Base-by-base conservation (phyloP, 345 rosid genomes). In the Geranium brycei region DNA sequence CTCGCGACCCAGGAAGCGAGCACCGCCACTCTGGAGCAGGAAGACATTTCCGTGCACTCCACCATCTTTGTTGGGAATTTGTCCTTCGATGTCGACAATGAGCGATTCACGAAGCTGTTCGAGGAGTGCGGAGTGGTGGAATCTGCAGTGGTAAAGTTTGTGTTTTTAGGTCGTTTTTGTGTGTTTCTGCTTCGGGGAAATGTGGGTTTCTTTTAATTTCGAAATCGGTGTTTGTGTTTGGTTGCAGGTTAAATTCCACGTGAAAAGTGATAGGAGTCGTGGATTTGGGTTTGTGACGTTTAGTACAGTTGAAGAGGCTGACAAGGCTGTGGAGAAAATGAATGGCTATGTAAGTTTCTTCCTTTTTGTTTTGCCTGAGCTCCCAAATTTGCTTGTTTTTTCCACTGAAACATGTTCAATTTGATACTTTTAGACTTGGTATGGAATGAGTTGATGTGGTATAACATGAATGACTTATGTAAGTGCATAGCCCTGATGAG, bases 251-350 rank as follows among this genome's bases (percentile, higher is more conserved):
- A 83, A 89, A 40, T 87, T 85, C 77, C 84, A 92, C 65, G 83
- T 85, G 69, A 89, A 87, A 62, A 92, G 85, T 15, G 91, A 92
- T 63, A 82, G 74, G 70, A 92, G 98, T 59, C 88, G 98, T 40
- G 98, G 98, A 17, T 92, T 92, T 59, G 97, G 98, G 58, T 92
- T 92, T 28, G 95, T 92, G 74, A 86, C 90, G 1, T 87, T 92
- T 95, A 89, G 91, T 69, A 77, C 85, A 0, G 89, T 87, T 65
- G 93, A 86, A 51, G 97, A 92, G 78, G 93, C 93, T 32, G 98
- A 92, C 62, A 81, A 68, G 70, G 98, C 93, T 61, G 87, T 80
- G 1, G 95, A 87, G 18, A 73, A 75, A 75, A 73, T 87, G 57
- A 70, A 83, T 71, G 82, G 87, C 62, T 85, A 80, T 77, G 97